phyloP scores from a whole-genome alignment of 345 rosid species.

The Hirschfeldia incana region DNA sequence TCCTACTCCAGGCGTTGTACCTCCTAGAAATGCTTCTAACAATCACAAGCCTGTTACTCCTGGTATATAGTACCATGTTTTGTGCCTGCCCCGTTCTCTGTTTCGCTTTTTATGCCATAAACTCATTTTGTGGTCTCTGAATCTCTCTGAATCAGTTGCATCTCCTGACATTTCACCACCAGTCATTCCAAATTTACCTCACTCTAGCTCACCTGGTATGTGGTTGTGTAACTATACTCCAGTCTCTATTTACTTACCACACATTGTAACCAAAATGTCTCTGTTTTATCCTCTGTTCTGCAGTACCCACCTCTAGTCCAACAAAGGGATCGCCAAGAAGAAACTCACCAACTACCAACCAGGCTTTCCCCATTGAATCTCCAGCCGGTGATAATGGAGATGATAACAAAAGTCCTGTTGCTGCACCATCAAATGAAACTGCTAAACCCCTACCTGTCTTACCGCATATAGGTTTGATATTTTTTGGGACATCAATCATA shows the following conservation, averaged over 20 bases:
- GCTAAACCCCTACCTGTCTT: slow-evolving; percentile 45
- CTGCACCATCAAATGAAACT: slow-evolving; percentile 51
- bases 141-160: too few relatives aligned
- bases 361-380: slow-evolving; percentile 27
- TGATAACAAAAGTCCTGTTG: slow-evolving; percentile 48
- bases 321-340: not conserved
- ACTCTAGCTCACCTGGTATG: slow-evolving; percentile 29
- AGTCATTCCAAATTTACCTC: too few relatives aligned
- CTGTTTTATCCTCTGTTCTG: slow-evolving; percentile 7
- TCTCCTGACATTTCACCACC: too few relatives aligned
- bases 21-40: slow-evolving; percentile 27
- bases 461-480: slow-evolving; percentile 46
- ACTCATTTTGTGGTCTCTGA: slow-evolving; percentile 2
- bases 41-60: slow-evolving; percentile 33
- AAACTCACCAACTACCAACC: slow-evolving; percentile 22
- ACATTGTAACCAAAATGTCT: slow-evolving; percentile 8
- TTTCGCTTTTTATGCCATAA: not conserved
- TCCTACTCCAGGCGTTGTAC: slow-evolving; percentile 26
- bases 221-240: not conserved
- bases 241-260: not conserved
- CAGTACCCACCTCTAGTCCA: slow-evolving; percentile 26
- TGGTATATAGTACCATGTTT: slow-evolving; percentile 26
- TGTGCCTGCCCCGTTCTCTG: not conserved
- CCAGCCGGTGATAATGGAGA: slow-evolving; percentile 43
- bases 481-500: not conserved